These are phyloP conservation scores for Trichoderma virens DNA, from an alignment of 495 filamentous ascomycete genomes.

Conservation along the genomic window DNA sequence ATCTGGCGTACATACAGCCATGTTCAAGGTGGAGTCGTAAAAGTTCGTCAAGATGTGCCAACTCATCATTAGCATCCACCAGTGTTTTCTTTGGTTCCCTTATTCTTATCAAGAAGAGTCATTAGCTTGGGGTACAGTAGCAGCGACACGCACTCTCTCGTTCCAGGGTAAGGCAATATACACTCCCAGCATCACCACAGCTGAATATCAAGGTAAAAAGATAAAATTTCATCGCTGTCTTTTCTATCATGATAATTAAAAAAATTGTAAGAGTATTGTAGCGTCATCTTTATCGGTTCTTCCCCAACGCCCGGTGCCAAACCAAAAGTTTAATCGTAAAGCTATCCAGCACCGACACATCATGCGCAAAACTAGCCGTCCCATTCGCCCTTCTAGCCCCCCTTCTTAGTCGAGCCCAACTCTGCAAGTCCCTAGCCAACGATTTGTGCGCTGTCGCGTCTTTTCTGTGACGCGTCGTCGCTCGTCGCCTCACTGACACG, in stretches of 20 bases:
- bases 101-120: too few relatives aligned
- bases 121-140: too few relatives aligned
- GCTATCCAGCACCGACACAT: background rate
- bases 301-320: constrained; percentile 4
- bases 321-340: background rate
- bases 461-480: background rate
- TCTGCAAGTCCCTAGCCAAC: background rate
- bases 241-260: constrained; percentile 15
- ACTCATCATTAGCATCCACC: too few relatives aligned
- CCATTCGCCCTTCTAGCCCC: background rate
- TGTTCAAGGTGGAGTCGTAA: background rate
- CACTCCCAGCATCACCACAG: background rate
- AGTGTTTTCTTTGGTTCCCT: too few relatives aligned
- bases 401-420: background rate
- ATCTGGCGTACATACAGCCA: background rate
- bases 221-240: constrained; percentile 17
- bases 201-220: background rate
- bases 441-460: background rate
- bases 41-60: too few relatives aligned
- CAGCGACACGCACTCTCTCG: too few relatives aligned
- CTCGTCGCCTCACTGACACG: background rate
- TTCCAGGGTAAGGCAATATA: too few relatives aligned
- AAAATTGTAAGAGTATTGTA: background rate
- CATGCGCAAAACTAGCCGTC: background rate
- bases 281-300: background rate